phyloP scores from a whole-genome alignment of 768 basidiomycete species.

The Cubamyces lactineus region DNA sequence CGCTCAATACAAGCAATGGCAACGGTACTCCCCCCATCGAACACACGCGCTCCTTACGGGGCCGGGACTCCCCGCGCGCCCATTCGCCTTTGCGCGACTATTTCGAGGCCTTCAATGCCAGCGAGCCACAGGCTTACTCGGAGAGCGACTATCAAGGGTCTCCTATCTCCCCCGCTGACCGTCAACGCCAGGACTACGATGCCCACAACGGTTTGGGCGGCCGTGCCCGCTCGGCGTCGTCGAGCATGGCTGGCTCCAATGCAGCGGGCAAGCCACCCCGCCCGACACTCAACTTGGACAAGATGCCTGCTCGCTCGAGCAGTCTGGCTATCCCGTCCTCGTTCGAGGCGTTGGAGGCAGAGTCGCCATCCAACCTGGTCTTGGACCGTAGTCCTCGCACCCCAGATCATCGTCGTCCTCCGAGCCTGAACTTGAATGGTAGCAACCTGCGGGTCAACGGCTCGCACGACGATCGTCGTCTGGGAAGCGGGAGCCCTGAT shows the following conservation, averaged over 20 bases:
- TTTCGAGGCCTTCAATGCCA: conserved; percentile 27
- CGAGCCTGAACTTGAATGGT: conserved; percentile 24
- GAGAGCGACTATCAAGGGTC: conserved; percentile 19
- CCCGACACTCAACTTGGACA: conserved; percentile 40
- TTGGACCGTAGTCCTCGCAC: conserved; percentile 16
- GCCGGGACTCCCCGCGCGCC: conserved; percentile 33
- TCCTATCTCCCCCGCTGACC: conserved; percentile 17
- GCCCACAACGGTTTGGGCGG: conserved; percentile 11
- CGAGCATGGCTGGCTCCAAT: conserved; percentile 22
- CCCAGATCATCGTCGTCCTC: conserved; percentile 12
- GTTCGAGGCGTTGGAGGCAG: conserved; percentile 23
- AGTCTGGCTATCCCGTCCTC: conserved; percentile 31
- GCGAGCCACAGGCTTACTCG: conserved; percentile 16
- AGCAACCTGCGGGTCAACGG: conserved; percentile 14
- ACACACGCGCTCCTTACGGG: conserved; percentile 14
- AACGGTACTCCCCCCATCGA: conserved; percentile 9
- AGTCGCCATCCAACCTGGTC: conserved; percentile 19
- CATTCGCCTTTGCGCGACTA: conserved; percentile 41
- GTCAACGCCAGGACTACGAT: not conserved
- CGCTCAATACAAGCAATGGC: conserved; percentile 16
- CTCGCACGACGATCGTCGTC: not conserved
- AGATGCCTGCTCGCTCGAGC: conserved; percentile 38
- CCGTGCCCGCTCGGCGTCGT: conserved; percentile 32
- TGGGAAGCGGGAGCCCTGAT: conserved; percentile 10
- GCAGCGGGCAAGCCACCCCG: conserved; percentile 25